Evolutionary conservation across 192 early-diverging fungal species (phyloP), one percentile per base, ranked within the genome.

Genomic region (Rhizophagus clarus): DNA sequence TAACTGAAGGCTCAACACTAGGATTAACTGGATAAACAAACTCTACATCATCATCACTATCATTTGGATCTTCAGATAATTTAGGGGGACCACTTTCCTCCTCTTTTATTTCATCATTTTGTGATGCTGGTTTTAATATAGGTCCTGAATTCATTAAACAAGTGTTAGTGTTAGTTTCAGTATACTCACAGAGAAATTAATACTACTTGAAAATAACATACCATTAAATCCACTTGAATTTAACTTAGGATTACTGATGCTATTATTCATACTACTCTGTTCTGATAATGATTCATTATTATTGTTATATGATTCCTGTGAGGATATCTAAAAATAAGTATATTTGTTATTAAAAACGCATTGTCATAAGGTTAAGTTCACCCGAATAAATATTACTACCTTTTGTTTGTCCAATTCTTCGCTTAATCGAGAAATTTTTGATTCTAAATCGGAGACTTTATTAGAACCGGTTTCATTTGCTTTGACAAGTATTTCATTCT

Each of bases 361-460:
- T 37, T 42, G 64, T 70, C 20, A 70, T 42, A 42, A 2, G 42
- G 9, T 34, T 37, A 70, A 42, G 10, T 11, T 79, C 34, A 28
- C 34, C 45, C 3, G 12, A 29, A 47, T 32, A 17, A 70, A 12
- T 20, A 49, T 26, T 14, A 26, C 8, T 70, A 71, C 81, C 42
- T 82, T 81, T 51, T 67, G 64, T 14, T 77, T 79, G 66, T 79
- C 78, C 56, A 83, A 68, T 40, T 82, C 80, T 70, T 80, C 31
- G 12, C 85, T 81, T 51, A 82, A 64, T 28, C 31, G 51, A 61
- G n/a, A 62, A 47, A 77, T 68, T 73, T 86, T 80, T 9, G 60
- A 7, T 61, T 79, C 74, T 60, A 80, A 77, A 2, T 12, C 31
- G 22, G 71, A 42, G 45, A 82, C 42, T 37, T 61, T 72, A 34